Conservation (phyloP, 495 filamentous ascomycete species). For the Penicillium steckii region DNA sequence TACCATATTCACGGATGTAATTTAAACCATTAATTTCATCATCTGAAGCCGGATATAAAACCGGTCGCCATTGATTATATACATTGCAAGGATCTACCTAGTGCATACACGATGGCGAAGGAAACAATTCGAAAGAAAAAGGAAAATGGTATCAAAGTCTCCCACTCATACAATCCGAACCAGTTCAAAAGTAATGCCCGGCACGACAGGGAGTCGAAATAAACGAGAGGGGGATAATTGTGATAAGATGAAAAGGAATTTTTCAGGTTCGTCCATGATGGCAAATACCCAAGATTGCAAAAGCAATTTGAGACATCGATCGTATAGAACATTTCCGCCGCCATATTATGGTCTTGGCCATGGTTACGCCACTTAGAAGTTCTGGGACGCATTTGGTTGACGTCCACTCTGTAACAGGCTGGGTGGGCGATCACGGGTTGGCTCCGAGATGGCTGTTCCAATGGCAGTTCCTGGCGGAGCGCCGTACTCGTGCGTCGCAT, state of each 20-base stretch:
- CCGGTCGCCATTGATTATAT: no score
- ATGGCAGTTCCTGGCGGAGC: background rate
- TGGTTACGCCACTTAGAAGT: constrained; percentile 21
- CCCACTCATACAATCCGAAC: background rate
- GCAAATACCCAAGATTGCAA: background rate
- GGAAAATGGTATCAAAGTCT: background rate
- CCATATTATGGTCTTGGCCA: no score
- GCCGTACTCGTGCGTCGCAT: constrained; percentile 8
- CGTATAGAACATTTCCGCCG: background rate
- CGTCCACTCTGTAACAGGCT: constrained; percentile 46
- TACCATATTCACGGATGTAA: no score
- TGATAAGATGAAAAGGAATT: background rate
- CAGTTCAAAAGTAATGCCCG: background rate
- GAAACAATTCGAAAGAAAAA: background rate
- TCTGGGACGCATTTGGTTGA: constrained; percentile 34
- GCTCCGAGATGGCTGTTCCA: constrained; percentile 2
- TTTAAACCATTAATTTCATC: no score
- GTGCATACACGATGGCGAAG: no score
- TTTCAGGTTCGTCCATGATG: no score
- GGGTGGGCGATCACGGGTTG: constrained; percentile 32
- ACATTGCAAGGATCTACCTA: no score
- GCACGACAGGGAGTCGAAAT: background rate
- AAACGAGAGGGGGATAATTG: background rate
- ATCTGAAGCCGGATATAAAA: no score
- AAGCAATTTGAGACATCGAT: background rate